Conservation (phyloP, 2,329 filamentous ascomycete genomes). For the Dendrostoma leiphaemia region DNA sequence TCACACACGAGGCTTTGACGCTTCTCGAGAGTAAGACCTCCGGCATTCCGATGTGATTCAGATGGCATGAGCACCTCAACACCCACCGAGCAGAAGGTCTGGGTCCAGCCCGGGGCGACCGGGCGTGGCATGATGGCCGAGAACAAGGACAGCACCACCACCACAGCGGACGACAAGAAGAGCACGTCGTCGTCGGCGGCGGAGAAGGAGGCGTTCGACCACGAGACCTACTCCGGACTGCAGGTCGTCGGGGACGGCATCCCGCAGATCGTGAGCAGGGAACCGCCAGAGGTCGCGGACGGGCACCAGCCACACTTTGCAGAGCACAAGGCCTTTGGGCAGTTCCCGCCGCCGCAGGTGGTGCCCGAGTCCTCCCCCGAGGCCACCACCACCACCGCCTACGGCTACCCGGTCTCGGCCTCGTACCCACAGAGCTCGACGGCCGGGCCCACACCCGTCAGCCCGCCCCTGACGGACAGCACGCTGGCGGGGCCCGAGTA, state of each 20-base stretch:
- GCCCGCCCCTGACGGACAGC: no score
- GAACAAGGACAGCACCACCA: background rate
- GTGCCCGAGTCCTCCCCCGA: background rate
- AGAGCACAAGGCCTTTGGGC: conserved; percentile 8
- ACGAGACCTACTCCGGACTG: conserved; percentile 13
- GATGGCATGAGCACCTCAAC: background rate
- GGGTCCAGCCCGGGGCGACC: conserved; percentile 1
- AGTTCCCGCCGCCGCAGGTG: background rate
- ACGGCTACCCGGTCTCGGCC: background rate
- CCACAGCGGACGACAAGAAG: background rate
- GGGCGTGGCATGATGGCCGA: conserved; percentile 8
- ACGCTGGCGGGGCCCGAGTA: background rate
- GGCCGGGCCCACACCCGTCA: no score
- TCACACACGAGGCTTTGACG: no score
- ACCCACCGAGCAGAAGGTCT: conserved; percentile 7
- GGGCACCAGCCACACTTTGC: conserved; percentile 6
- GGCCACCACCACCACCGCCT: background rate
- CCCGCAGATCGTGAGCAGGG: background rate
- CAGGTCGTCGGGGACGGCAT: conserved; percentile 18
- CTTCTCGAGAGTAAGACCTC: no score
- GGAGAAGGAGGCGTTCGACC: conserved; percentile 1
- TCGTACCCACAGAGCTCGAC: no score
- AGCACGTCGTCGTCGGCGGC: background rate
- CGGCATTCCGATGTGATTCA: no score
- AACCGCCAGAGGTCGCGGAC: conserved; percentile 17